Base-by-base conservation (phyloP, 345 rosid species). In the Dipteronia sinensis region DNA sequence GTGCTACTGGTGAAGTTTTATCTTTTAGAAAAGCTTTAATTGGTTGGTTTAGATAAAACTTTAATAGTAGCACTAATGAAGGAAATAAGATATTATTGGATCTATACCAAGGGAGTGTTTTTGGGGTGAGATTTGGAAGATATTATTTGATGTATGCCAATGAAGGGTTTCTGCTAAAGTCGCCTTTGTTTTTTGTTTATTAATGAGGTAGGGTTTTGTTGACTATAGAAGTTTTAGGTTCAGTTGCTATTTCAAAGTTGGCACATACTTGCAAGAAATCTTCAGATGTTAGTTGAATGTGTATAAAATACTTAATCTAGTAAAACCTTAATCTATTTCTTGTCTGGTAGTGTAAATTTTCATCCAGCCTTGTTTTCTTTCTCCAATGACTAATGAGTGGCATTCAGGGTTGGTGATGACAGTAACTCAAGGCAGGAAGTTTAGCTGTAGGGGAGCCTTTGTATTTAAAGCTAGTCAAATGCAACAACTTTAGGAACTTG, bases 101-200 rank as follows among this genome's bases (percentile, higher is more conserved):
- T 61, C 20, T 7, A 27, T n/a, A 53, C 10, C 7, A 51, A 51
- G 0, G 10, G 7, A 23, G 3, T 38, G 23, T 11, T 72, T 53
- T 7, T 25, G 13, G 4, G 19, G 62, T 49, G 55, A 29, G 51
- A 6, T 59, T n/a, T 31, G 38, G 38, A 31, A 31, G 38, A 31
- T 31, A 31, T 31, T 3, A 3, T 31, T 31, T 31, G 6, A 31
- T 34, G 38, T 12, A 25, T 19, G 65, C 19, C 55, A 49, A 49
- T 4, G 17, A n/a, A 22, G 6, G 34, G 42, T 31, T 72, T 53
- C 6, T 22, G 10, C 3, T 11, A 40, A 17, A 51, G 25, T 53
- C 74, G 25, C 63, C 17, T 7, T 69, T 40, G 34, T 53, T 17
- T 53, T 70, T 25, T 76, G 31, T 71, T 80, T 5, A 29, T 65